Base-by-base conservation (phyloP, 2,329 filamentous ascomycete genomes). In the Zasmidium angulare region DNA sequence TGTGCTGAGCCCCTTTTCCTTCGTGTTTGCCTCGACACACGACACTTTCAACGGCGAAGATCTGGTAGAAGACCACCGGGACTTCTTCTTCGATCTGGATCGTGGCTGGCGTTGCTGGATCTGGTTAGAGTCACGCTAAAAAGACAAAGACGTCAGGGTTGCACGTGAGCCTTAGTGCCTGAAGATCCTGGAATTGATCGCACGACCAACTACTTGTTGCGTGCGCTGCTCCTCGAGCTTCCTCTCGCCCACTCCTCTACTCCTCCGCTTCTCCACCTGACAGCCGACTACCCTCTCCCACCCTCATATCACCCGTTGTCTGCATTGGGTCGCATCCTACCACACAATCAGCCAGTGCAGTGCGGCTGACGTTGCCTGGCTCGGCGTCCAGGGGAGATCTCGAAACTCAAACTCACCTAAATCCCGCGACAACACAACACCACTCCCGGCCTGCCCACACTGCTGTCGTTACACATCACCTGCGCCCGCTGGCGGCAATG, bases 401-500 rank as follows among this genome's bases (percentile, higher is more conserved):
- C 6, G n/a, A 21, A 52, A 40, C 50, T 21, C n/a, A 36, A 43
- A 52, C 10, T 19, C 22, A 3, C 24, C 17, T 36, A 50, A 50
- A 26, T 29, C 20, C 31, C 51, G 51, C 31, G 31, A 19, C 31
- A 46, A 26, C 50, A 53, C 36, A 14, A 19, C 36, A 43, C 9
- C 36, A 43, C n/a, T 17, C n/a, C 36, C 36, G 26, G 26, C 26
- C 14, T 43, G 36, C 36, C 12, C 9, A 14, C 36, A 43, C 36
- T 19, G 36, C 36, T 43, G 36, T 19, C 36, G 36, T 17, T 19
- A 43, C 12, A 43, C n/a, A 14, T 17, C 36, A 19, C n/a, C 53
- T 50, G 23, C 56, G 48, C 19, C 20, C 46, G 24, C 26, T 49
- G 20, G 53, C 60, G 56, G 23, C 47, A 17, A 79, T 80, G 75